Percentiles rank a stretch among this genome's conserved stretches.
These are phyloP conservation scores for Coemansia sp. DNA, from an alignment of 192 early-diverging fungal genomes.

Conservation along the genomic window DNA sequence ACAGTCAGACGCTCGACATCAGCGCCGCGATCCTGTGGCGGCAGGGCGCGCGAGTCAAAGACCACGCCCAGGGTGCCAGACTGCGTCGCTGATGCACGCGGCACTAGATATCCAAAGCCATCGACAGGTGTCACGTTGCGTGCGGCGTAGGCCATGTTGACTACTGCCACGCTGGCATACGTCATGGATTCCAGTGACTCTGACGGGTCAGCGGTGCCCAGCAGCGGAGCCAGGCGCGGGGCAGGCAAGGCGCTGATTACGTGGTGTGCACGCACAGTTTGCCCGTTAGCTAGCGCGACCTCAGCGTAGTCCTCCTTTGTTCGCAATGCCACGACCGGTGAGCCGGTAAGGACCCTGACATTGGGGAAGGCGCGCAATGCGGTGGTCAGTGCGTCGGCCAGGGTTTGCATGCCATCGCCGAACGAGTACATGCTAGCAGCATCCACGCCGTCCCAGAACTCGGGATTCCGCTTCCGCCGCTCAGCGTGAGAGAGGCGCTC, in stretches of 20 bases:
- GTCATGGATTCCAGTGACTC: conserved; percentile 63
- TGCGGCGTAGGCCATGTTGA: conserved; percentile 72
- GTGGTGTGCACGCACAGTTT: conserved; percentile 54
- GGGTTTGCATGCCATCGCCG: conserved; percentile 72
- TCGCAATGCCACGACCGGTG: conserved; percentile 52
- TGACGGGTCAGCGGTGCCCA: conserved; percentile 40
- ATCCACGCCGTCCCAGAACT: conserved; percentile 64
- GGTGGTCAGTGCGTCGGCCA: conserved; percentile 62
- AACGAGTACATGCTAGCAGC: conserved; percentile 83
- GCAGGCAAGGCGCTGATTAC: conserved; percentile 75
- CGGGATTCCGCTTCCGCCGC: conserved; percentile 42
- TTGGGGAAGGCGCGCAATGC: conserved; percentile 59
- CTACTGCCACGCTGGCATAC: conserved; percentile 79
- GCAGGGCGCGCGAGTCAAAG: conserved; percentile 84
- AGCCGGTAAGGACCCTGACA: conserved; percentile 60
- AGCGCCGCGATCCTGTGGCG: conserved; percentile 61
- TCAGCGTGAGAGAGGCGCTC: conserved; percentile 19
- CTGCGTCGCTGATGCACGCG: conserved; percentile 59
- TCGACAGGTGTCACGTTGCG: conserved; percentile 61
- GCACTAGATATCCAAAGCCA: conserved; percentile 93
- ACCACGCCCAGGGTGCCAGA: conserved; percentile 73
- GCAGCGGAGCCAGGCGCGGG: conserved; percentile 51
- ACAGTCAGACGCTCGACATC: conserved; percentile 68
- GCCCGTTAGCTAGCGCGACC: conserved; percentile 32
- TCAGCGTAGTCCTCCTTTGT: conserved; percentile 33